Conservation (phyloP, 148 eudicot genomes). For the Camellia granthamiana region DNA sequence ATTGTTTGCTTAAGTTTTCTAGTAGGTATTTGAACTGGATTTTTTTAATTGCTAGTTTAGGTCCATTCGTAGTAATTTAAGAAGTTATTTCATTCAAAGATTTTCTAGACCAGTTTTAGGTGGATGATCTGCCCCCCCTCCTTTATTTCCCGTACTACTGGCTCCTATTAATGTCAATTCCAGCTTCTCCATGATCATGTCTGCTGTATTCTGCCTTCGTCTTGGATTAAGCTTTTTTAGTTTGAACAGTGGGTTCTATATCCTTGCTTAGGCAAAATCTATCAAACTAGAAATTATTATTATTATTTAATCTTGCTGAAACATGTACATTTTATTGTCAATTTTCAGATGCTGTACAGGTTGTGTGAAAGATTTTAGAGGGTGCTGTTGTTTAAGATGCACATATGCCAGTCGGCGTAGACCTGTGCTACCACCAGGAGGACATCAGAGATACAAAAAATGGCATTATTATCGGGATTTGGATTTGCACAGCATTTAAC, state of each 20-base stretch:
- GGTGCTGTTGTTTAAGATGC: slow-evolving; percentile 73
- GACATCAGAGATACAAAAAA: slow-evolving; percentile 64
- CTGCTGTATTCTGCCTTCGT: neutral
- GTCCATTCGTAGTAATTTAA: too few relatives aligned
- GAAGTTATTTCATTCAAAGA: too few relatives aligned
- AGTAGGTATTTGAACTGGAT: too few relatives aligned
- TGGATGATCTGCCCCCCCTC: too few relatives aligned
- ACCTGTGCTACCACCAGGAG: slow-evolving; percentile 45
- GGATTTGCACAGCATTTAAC: slow-evolving; percentile 16
- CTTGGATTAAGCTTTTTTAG: neutral
- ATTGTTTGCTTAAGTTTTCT: too few relatives aligned
- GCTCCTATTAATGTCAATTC: neutral
- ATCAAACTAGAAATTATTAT: neutral
- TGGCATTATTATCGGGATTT: slow-evolving; percentile 80
- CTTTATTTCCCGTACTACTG: too few relatives aligned
- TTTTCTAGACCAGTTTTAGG: too few relatives aligned
- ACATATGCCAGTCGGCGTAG: slow-evolving; percentile 68
- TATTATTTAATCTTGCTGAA: neutral
- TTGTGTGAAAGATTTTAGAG: slow-evolving; percentile 55
- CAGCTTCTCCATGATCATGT: neutral
- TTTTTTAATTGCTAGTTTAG: too few relatives aligned
- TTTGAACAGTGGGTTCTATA: neutral
- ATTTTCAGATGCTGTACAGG: slow-evolving; percentile 61
- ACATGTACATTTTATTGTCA: neutral
- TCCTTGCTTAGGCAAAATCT: neutral